Conservation (phyloP, 139 green algal genomes). For the Parachlorella kessleri region DNA sequence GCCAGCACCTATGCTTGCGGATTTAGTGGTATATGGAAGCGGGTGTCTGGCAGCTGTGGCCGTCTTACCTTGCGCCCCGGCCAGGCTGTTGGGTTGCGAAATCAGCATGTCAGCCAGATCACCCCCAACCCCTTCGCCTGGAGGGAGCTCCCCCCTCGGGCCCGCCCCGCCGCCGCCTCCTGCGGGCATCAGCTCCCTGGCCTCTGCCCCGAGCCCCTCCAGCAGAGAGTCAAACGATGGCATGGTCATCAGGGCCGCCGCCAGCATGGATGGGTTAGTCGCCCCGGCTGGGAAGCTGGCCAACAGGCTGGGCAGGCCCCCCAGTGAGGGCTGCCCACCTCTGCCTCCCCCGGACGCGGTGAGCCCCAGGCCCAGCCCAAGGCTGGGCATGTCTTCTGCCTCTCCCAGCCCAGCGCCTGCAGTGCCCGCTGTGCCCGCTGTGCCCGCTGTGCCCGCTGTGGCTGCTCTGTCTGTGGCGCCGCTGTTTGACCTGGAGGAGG, state of each 20-base stretch:
- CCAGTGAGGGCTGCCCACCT: not conserved
- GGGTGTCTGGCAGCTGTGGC: too few relatives aligned
- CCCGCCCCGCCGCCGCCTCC: too few relatives aligned
- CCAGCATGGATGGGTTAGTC: not conserved
- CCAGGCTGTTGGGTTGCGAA: not conserved
- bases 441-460: too few relatives aligned
- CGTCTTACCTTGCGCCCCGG: too few relatives aligned
- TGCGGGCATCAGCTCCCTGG: too few relatives aligned
- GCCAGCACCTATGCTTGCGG: not conserved
- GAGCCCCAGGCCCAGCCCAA: too few relatives aligned
- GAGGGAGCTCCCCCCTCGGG: too few relatives aligned
- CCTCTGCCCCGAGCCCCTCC: too few relatives aligned
- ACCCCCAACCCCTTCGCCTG: not conserved
- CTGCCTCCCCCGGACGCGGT: not conserved
- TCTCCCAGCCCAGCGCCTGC: too few relatives aligned
- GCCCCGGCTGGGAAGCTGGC: not conserved
- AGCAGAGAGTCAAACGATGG: not conserved
- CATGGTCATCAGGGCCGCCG: not conserved
- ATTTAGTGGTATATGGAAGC: too few relatives aligned
- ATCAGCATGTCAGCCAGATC: not conserved
- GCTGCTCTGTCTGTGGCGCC: not conserved
- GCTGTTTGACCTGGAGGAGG: not conserved
- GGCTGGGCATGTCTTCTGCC: too few relatives aligned
- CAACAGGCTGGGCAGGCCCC: not conserved
- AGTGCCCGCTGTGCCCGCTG: too few relatives aligned